These are phyloP conservation scores for Ogataea trehaloabstinens DNA, from an alignment of 805 yeast genomes.

Conservation along the genomic window DNA sequence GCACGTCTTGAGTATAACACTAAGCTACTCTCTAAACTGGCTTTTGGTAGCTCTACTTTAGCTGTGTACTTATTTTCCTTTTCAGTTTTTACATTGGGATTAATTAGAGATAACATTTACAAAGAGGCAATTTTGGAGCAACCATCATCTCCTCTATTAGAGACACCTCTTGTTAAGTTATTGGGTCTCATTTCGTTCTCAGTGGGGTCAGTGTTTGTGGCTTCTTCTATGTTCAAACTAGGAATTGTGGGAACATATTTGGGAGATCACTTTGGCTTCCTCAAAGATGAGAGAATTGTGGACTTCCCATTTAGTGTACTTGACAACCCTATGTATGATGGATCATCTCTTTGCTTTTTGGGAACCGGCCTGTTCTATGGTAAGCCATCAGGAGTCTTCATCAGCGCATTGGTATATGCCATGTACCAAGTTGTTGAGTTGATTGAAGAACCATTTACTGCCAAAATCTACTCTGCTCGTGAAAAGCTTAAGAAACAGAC, in stretches of 20 bases:
- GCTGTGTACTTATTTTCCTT: slow-evolving; percentile 88
- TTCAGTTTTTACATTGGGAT: slow-evolving; percentile 82
- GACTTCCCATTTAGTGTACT: slow-evolving; percentile 90
- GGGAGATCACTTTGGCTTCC: slow-evolving; percentile 96
- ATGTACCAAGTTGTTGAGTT: slow-evolving; percentile 82
- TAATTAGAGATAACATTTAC: slow-evolving; percentile 73
- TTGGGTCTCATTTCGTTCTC: slow-evolving; percentile 56
- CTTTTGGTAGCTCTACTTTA: slow-evolving; percentile 58
- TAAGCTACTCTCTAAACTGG: slow-evolving; percentile 69
- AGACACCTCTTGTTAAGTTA: slow-evolving; percentile 32
- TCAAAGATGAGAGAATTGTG: slow-evolving; percentile 86
- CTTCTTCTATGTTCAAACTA: slow-evolving; percentile 83
- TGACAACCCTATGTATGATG: slow-evolving; percentile 96
- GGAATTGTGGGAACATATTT: slow-evolving; percentile 96
- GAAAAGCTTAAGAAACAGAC: slow-evolving; percentile 32
- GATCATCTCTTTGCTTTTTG: slow-evolving; percentile 83
- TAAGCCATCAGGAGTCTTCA: slow-evolving; percentile 83
- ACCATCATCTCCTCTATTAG: slow-evolving; percentile 57
- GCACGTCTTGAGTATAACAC: slow-evolving; percentile 85
- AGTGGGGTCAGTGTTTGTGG: slow-evolving; percentile 76
- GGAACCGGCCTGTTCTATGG: slow-evolving; percentile 88
- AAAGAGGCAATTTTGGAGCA: slow-evolving; percentile 71
- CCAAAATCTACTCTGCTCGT: slow-evolving; percentile 78
- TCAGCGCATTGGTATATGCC: slow-evolving; percentile 67
- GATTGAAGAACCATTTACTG: slow-evolving; percentile 97